phyloP scores from a whole-genome alignment of 352 stramenopile genomes.

The Phytopythium delawarense region DNA sequence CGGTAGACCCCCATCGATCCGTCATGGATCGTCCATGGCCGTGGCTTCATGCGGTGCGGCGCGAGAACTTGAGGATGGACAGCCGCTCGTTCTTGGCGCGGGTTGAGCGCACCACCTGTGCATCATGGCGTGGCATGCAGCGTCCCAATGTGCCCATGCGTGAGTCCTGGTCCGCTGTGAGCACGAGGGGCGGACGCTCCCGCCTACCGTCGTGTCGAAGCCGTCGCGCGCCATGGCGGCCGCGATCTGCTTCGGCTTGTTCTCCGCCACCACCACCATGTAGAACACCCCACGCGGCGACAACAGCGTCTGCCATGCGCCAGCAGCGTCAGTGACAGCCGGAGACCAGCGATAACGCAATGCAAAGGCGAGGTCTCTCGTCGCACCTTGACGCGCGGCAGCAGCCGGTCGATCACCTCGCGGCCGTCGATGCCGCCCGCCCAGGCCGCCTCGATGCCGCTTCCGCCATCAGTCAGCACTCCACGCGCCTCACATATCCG shows the following conservation, averaged over 20 bases:
- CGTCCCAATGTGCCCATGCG: background rate
- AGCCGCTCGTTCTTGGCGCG: conserved; percentile 69
- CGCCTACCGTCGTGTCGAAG: conserved; percentile 59
- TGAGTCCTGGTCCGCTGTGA: too few relatives aligned
- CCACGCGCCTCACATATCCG: too few relatives aligned
- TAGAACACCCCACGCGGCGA: conserved; percentile 91
- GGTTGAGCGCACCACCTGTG: conserved; percentile 59
- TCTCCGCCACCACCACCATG: conserved; percentile 97
- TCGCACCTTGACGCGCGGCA: conserved; percentile 86
- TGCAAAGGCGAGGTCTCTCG: too few relatives aligned
- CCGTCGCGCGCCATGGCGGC: conserved; percentile 58
- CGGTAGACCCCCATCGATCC: background rate
- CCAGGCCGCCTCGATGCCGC: conserved; percentile 95
- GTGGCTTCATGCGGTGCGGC: conserved; percentile 2
- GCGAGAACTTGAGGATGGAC: conserved; percentile 72
- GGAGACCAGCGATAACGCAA: too few relatives aligned
- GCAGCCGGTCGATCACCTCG: conserved; percentile 93
- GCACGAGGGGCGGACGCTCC: too few relatives aligned
- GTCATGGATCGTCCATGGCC: background rate
- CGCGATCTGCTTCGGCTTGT: conserved; percentile 93
- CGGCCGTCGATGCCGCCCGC: conserved; percentile 92
- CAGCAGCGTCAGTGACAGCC: background rate
- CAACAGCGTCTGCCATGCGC: conserved; percentile 41
- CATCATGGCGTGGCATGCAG: background rate
- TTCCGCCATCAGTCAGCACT: background rate